Conservation (phyloP, 2,329 filamentous ascomycete species). For the Tolypocladium endophyticum region DNA sequence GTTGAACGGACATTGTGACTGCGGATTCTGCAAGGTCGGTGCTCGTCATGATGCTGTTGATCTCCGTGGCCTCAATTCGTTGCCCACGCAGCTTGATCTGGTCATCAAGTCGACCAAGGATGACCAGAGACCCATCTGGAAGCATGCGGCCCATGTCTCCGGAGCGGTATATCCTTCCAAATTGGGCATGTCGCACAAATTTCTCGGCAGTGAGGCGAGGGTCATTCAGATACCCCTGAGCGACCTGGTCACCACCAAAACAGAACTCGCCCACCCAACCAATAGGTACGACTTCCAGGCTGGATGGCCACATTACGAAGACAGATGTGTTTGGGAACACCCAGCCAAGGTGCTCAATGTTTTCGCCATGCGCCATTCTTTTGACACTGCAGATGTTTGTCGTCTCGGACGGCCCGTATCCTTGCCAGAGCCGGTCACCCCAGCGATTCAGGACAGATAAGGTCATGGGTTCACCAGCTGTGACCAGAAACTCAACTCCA, state of each 20-base stretch:
- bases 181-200: constrained; percentile 57
- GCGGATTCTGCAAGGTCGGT: constrained; percentile 47
- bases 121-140: constrained; percentile 62
- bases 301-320: constrained; percentile 44
- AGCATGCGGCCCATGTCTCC: constrained; percentile 77
- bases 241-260: constrained; percentile 77
- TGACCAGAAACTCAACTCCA: constrained; percentile 63
- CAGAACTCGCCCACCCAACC: constrained; percentile 76
- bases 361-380: constrained; percentile 44
- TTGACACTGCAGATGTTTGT: constrained; percentile 81
- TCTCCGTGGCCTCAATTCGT: constrained; percentile 67
- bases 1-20: constrained; percentile 47
- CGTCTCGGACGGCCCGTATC: constrained; percentile 75
- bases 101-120: constrained; percentile 63
- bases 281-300: constrained; percentile 46
- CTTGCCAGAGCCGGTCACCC: constrained; percentile 63
- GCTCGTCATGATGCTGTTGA: constrained; percentile 51
- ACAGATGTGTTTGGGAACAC: constrained; percentile 67
- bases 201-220: constrained; percentile 51
- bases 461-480: constrained; percentile 72
- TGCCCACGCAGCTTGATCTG: constrained; percentile 78
- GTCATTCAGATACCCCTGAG: constrained; percentile 61
- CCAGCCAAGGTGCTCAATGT: constrained; percentile 66
- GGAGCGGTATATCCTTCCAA: constrained; percentile 69
- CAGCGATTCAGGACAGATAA: constrained; percentile 60